Evolutionary conservation across 352 stramenopile species (phyloP).

Genomic region (Saprolegnia diclina): DNA sequence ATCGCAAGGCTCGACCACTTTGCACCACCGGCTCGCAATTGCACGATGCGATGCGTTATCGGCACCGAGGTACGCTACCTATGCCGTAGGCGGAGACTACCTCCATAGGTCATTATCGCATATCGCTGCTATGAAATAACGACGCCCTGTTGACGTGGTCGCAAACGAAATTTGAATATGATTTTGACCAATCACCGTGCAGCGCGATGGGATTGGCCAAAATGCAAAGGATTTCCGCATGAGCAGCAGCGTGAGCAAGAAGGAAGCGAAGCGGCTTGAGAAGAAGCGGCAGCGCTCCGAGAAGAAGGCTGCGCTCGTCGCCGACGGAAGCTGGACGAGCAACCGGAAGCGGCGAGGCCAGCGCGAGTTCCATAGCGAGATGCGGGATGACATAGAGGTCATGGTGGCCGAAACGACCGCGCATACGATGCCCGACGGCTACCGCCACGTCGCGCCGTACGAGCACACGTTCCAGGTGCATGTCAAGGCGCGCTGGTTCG

Average conservation of each 20-base stretch:
- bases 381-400: slow-evolving; percentile 30
- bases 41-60: too few species aligned
- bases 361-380: slow-evolving; percentile 30
- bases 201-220: neutral
- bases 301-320: slow-evolving; percentile 34
- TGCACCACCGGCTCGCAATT: too few species aligned
- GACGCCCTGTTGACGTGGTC: neutral
- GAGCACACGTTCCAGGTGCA: slow-evolving; percentile 67
- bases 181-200: neutral
- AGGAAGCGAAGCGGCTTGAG: slow-evolving; percentile 28
- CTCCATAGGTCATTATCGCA: too few species aligned
- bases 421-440: slow-evolving; percentile 19
- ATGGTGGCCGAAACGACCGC: slow-evolving; percentile 31
- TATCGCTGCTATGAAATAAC: too few species aligned
- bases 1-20: too few species aligned
- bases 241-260: slow-evolving; percentile 16
- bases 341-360: slow-evolving; percentile 44
- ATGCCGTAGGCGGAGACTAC: too few species aligned
- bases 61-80: too few species aligned
- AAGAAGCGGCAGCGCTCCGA: slow-evolving; percentile 47
- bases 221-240: neutral
- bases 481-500: slow-evolving; percentile 74
- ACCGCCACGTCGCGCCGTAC: slow-evolving; percentile 48
- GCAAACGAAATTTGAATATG: neutral
- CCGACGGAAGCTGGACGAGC: slow-evolving; percentile 22